Percentiles rank a stretch among this genome's conserved stretches.
These are phyloP conservation scores for Phellopilus nigrolimitatus DNA, from an alignment of 1,284 basidiomycete species.

Conservation along the genomic window DNA sequence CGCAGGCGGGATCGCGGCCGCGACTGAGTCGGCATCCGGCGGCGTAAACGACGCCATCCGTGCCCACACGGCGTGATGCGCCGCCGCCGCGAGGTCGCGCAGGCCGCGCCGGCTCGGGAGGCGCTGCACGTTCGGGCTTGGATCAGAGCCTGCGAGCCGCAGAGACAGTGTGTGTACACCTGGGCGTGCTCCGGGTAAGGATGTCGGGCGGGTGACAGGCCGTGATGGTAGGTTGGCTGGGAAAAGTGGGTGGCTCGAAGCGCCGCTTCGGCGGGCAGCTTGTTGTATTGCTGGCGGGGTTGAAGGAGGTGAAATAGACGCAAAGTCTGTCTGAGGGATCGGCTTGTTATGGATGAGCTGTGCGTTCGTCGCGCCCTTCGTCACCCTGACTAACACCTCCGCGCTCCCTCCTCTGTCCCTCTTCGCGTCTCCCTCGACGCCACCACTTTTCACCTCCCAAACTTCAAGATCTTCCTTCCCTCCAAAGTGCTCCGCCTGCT, in stretches of 20 bases:
- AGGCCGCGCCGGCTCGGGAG: background rate
- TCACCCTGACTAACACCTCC: background rate
- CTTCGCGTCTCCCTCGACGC: background rate
- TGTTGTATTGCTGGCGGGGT: background rate
- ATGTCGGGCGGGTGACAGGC: background rate
- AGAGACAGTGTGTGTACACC: background rate
- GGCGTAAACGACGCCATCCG: background rate
- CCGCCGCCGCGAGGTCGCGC: background rate
- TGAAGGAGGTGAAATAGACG: background rate
- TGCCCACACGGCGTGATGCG: background rate
- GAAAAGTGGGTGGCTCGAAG: too few relatives aligned
- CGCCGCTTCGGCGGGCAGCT: too few relatives aligned
- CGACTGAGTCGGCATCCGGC: background rate
- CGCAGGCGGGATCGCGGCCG: background rate
- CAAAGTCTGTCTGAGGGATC: background rate
- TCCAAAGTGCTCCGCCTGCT: conserved; percentile 12
- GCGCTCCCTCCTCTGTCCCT: background rate
- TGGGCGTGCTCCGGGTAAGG: background rate
- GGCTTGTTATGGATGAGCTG: conserved; percentile 3
- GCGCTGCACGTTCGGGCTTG: background rate
- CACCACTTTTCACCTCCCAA: background rate
- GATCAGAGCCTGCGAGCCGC: background rate
- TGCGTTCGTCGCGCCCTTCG: background rate
- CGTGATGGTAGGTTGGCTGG: background rate
- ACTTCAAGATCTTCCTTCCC: background rate